Evolutionary conservation across 331 rosid genomes (phyloP), one percentile per base, ranked within the genome.

Genomic region (Pyrus hybrid): DNA sequence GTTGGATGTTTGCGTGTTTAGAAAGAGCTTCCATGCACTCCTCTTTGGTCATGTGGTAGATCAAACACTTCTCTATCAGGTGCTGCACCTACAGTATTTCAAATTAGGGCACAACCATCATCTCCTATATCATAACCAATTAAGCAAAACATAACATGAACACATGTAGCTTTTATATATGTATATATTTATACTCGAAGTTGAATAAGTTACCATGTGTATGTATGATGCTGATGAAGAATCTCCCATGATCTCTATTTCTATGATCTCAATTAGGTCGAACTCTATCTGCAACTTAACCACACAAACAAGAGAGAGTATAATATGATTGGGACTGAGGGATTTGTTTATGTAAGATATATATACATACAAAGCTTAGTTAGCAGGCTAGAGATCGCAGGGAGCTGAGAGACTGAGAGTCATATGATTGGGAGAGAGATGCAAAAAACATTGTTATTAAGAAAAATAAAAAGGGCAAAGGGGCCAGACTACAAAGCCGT

Each of bases 21-120:
- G 93, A 87, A 16, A 93, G 96, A 11, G 95, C 96, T 75, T 90
- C 98, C 91, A 86, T 82, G 88, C 98, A 93, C 78, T 91, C 93
- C 57, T 93, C 95, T 85, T 87, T 90, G 9, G 82, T 87, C 98
- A 93, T 87, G 66, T 73, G 80, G 79, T 90, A 91, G 75, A 84
- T 87, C 90, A 93, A 75, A 70, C 98, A 93, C 88, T 90, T 90
- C 83, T 93, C 98, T 58, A 93, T 93, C 83, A 93, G 81, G 81
- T 91, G 93, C 76, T 93, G 98, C 76, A 93, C 90, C 97, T 93
- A 73, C 29, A 71, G 71, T 41, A 71, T 45, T 12, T 0, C 10
- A 33, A 73, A 63, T 74, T 63, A 74, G 70, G 70, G 66, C 62
- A n/a, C 53, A 57, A 57, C 20, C 26, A 51, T 13, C 68, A 30